phyloP scores from a whole-genome alignment of 2,329 filamentous ascomycete genomes.

The Diaporthe sp. region DNA sequence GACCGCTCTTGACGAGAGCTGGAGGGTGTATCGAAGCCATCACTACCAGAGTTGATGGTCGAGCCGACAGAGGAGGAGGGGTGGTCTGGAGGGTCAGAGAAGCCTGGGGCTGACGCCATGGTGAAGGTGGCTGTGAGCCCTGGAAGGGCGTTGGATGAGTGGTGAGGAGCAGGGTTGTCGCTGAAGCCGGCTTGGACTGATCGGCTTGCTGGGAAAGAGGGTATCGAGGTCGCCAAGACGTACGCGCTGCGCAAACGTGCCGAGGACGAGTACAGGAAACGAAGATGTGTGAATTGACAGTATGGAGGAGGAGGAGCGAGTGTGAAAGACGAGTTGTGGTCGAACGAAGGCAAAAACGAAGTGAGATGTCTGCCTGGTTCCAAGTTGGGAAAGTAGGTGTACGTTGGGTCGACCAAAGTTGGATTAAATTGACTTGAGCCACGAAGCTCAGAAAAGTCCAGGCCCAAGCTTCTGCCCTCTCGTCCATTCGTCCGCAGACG shows the following conservation, averaged over 20 bases:
- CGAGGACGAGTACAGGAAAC: neutral
- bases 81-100: neutral
- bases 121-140: too few relatives aligned
- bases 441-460: neutral
- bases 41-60: constrained; percentile 9
- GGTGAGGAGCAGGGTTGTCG: neutral
- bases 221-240: neutral
- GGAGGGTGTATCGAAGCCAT: neutral
- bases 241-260: neutral
- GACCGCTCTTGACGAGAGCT: neutral
- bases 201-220: neutral
- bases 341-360: neutral
- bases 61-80: neutral
- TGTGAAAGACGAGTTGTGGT: neutral
- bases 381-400: neutral
- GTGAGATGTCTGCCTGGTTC: constrained; percentile 19
- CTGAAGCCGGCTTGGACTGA: neutral
- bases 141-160: neutral
- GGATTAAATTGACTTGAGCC: neutral
- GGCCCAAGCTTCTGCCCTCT: neutral
- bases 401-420: neutral
- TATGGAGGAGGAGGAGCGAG: neutral
- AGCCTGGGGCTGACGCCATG: constrained; percentile 2
- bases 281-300: neutral
- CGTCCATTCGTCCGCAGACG: neutral